These are phyloP conservation scores for Penicillium maclennaniae DNA, from an alignment of 495 filamentous ascomycete species.

Conservation along the genomic window DNA sequence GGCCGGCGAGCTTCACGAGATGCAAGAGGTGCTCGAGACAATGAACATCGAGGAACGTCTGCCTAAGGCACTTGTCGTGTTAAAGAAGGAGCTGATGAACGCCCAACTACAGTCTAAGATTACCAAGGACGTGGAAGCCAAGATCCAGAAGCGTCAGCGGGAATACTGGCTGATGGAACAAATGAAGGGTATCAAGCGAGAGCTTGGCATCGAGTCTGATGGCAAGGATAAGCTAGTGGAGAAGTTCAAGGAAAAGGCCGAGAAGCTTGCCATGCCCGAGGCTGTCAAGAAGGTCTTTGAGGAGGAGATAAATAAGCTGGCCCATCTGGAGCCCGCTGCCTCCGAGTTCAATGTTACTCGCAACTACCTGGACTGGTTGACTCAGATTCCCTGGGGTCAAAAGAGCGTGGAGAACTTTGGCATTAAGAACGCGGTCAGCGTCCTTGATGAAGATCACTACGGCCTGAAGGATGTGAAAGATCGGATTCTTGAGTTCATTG, in stretches of 20 bases:
- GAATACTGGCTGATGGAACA: conserved; percentile 99
- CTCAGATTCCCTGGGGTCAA: conserved; percentile 96
- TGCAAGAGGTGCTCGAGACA: conserved; percentile 88
- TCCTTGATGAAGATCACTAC: conserved; percentile 96
- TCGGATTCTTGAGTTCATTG: conserved; percentile 97
- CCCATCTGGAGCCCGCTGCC: conserved; percentile 88
- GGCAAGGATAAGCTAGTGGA: conserved; percentile 98
- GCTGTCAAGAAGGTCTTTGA: conserved; percentile 96
- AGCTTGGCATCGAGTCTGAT: conserved; percentile 94
- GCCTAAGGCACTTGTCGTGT: conserved; percentile 80
- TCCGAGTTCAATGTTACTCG: conserved; percentile 99
- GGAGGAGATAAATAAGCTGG: conserved; percentile 95
- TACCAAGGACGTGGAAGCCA: conserved; percentile 93
- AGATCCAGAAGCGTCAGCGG: conserved; percentile 95
- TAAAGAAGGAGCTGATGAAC: conserved; percentile 98
- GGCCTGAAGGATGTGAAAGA: conserved; percentile 98
- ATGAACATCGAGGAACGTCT: conserved; percentile 87
- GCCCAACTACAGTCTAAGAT: conserved; percentile 97
- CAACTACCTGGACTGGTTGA: conserved; percentile 98
- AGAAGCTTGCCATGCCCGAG: conserved; percentile 94
- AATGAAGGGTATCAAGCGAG: conserved; percentile 97
- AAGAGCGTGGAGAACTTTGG: conserved; percentile 95
- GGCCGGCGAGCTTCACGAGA: conserved; percentile 80
- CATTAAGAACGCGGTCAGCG: conserved; percentile 81
- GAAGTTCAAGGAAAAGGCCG: conserved; percentile 92